phyloP scores from a whole-genome alignment of 805 yeast species.

The Barnettozyma sucrosica region DNA sequence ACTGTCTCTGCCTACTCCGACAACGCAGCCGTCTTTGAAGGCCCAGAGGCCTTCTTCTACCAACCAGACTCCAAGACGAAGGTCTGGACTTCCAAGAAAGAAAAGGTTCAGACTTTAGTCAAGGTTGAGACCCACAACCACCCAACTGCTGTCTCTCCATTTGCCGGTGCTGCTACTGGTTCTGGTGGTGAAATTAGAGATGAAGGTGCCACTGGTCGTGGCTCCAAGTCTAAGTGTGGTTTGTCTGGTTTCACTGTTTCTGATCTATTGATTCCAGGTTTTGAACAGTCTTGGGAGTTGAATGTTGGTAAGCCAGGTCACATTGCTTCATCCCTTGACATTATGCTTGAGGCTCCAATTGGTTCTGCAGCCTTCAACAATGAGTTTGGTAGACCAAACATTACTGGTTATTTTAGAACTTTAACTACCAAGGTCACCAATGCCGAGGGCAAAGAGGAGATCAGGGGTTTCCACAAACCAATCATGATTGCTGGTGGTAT shows the following conservation, averaged over 20 bases:
- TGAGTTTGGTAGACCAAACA: slow-evolving; percentile 98
- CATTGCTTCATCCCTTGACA: slow-evolving; percentile 87
- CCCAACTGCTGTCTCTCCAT: slow-evolving; percentile 98
- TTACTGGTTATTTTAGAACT: slow-evolving; percentile 94
- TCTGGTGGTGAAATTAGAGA: slow-evolving; percentile 99
- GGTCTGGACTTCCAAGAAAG: slow-evolving; percentile 69
- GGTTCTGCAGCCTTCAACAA: slow-evolving; percentile 98
- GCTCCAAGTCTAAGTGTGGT: slow-evolving; percentile 96
- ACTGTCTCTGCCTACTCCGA: slow-evolving; percentile 95
- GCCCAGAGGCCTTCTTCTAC: slow-evolving; percentile 68
- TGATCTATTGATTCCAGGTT: slow-evolving; percentile 80
- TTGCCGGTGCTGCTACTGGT: slow-evolving; percentile 99
- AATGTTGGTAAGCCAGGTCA: slow-evolving; percentile 85
- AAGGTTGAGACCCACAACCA: slow-evolving; percentile 99
- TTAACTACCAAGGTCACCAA: slow-evolving; percentile 73
- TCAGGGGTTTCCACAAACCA: slow-evolving; percentile 97
- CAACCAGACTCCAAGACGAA: slow-evolving; percentile 72
- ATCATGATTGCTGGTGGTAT: slow-evolving; percentile 99
- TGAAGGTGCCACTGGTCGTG: slow-evolving; percentile 99
- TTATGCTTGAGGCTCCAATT: slow-evolving; percentile 94
- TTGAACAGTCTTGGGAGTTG: slow-evolving; percentile 92
- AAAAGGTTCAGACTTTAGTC: slow-evolving; percentile 80
- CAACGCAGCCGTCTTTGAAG: slow-evolving; percentile 94
- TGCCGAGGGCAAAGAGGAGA: slow-evolving; percentile 56
- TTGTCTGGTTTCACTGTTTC: slow-evolving; percentile 88